Evolutionary conservation across 2,329 filamentous ascomycete species (phyloP), one percentile per base, ranked within the genome.

Genomic region (Graphilbum fragrans): DNA sequence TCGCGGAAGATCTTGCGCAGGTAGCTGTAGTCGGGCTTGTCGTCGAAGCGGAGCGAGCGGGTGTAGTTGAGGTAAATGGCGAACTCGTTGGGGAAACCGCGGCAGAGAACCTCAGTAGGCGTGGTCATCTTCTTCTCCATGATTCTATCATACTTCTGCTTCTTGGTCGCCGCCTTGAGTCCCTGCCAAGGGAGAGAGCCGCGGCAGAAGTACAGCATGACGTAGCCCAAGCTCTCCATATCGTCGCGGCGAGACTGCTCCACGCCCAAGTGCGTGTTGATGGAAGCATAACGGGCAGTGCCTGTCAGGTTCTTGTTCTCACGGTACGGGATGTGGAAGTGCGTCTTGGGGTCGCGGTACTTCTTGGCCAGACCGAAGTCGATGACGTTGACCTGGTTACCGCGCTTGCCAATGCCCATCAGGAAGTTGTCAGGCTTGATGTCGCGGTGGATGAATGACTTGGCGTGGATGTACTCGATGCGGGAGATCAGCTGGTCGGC

Each of bases 51-150:
- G 52, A 98, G 86, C 43, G 88, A 95, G 48, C 92, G 86, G 41
- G 90, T 96, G 74, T 98, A 96, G 81, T 96, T 96, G 49, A 98
- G 77, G 66, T 98, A 98, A 65, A 96, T 96, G 70, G 90, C 88
- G 56, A 98, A 98, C 69, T 98, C 92, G 65, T 96, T 95, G 55
- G 92, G 92, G 73, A 98, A 96, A 52, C 92, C 92, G 63, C 90
- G 87, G 80, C 92, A 98, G 38, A 98, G 85, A 38, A 95, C 88
- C 67, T 98, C 90, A 54, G 90, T 96, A 9, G 92, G 88, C 3
- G 92, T 98, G 14, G 92, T 98, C 92, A 96, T 96, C 86, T 98
- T 98, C 82, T 98, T 98, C 76, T 98, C 92, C 90, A 96, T 96
- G 69, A 98, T 98, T 51, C 90, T 80, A 68, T 98, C 92, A 61